phyloP scores from a whole-genome alignment of 176 grass and related monocot genomes.

The Raddia distichophylla region DNA sequence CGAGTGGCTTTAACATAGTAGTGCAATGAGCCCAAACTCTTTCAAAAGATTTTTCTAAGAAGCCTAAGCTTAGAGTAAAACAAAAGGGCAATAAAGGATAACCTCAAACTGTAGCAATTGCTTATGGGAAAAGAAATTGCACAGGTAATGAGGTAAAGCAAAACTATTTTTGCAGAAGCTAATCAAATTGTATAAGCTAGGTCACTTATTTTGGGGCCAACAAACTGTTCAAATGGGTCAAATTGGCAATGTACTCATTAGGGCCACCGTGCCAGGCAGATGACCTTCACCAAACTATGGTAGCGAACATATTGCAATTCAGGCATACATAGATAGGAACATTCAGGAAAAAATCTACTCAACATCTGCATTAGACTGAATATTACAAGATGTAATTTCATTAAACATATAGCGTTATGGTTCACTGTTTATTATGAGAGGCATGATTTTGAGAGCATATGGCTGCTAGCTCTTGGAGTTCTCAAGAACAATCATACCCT shows the following conservation, averaged over 20 bases:
- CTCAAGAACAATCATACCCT: slow-evolving; percentile 9
- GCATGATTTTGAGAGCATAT: background rate
- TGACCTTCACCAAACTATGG: background rate
- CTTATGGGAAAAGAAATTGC: slow-evolving; percentile 1
- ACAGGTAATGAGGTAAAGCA: background rate
- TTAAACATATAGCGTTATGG: background rate
- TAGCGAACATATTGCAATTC: background rate
- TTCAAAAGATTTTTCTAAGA: background rate
- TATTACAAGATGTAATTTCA: slow-evolving; percentile 31
- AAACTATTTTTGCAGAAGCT: background rate
- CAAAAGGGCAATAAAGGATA: background rate
- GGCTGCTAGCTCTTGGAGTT: background rate
- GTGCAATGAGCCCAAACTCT: background rate
- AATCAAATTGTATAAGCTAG: background rate
- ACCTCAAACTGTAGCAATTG: background rate
- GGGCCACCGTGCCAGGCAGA: background rate
- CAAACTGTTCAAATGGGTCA: background rate
- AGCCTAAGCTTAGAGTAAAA: background rate
- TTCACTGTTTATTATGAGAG: background rate
- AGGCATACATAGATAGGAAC: background rate
- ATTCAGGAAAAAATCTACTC: slow-evolving; percentile 20
- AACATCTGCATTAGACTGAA: slow-evolving; percentile 1
- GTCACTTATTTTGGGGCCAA: background rate
- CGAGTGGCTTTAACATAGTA: background rate
- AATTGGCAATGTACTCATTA: background rate